A percentile compares a stretch with the other conserved stretches of the same genome.
These are phyloP conservation scores for Trichoderma orchidacearum DNA, from an alignment of 495 filamentous ascomycete genomes.

Conservation along the genomic window DNA sequence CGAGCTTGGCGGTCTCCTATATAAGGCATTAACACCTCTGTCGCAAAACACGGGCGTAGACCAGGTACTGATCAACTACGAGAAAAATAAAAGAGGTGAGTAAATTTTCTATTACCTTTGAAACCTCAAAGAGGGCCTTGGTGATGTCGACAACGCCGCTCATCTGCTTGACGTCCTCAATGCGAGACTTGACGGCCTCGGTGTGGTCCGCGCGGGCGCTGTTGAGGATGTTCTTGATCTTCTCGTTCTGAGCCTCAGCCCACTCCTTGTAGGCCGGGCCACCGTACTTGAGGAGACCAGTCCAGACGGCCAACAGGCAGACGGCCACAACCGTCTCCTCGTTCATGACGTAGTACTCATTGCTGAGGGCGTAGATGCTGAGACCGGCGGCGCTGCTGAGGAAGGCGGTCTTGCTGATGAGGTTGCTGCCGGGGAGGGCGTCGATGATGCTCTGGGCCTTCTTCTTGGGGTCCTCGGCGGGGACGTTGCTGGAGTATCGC, in stretches of 20 bases:
- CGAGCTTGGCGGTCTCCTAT: constrained; percentile 91
- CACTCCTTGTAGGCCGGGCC: constrained; percentile 86
- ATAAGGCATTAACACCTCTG: neutral
- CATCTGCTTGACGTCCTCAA: constrained; percentile 87
- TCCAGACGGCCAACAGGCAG: constrained; percentile 81
- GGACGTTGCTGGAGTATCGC: constrained; percentile 62
- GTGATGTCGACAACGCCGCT: constrained; percentile 88
- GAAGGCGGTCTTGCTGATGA: constrained; percentile 90
- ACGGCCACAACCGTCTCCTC: constrained; percentile 91
- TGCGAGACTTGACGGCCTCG: constrained; percentile 81
- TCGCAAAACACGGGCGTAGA: neutral
- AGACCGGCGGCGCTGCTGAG: constrained; percentile 84
- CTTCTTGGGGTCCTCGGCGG: constrained; percentile 71
- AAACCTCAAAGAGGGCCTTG: constrained; percentile 92
- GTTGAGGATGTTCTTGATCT: constrained; percentile 88
- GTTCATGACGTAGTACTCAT: constrained; percentile 98
- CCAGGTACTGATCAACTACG: neutral
- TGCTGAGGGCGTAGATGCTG: constrained; percentile 91
- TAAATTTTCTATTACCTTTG: constrained; percentile 58
- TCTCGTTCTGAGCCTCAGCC: constrained; percentile 73
- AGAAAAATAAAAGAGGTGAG: too few species aligned
- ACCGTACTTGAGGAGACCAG: constrained; percentile 74
- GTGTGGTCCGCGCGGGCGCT: constrained; percentile 88
- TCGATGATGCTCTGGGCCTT: constrained; percentile 94
- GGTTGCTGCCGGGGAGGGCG: constrained; percentile 67